phyloP scores from a whole-genome alignment of 2,329 filamentous ascomycete genomes.

The Aureobasidium lini region DNA sequence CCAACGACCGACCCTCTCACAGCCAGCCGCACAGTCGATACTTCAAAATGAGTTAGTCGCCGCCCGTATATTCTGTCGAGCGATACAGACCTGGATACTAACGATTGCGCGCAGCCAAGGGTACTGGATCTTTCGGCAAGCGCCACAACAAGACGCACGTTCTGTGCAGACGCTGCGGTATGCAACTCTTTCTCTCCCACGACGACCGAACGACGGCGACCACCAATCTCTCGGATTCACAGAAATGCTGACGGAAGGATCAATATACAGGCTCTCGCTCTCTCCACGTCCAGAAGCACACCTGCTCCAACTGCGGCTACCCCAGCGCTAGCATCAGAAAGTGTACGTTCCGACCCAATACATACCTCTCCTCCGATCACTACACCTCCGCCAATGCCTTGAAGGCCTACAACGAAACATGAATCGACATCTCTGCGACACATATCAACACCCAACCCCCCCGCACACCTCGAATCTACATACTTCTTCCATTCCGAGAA shows the following conservation, averaged over 20 bases:
- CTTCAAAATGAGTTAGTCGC: slow-evolving; percentile 19
- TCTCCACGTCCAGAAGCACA: slow-evolving; percentile 99
- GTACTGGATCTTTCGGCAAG: slow-evolving; percentile 65
- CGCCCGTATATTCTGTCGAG: not conserved
- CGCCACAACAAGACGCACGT: slow-evolving; percentile 98
- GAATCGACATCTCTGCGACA: not conserved
- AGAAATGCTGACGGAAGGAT: slow-evolving; percentile 23
- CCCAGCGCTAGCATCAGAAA: slow-evolving; percentile 94
- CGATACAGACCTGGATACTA: slow-evolving; percentile 30
- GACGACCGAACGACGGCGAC: not conserved
- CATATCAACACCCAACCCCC: not conserved
- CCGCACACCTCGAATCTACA: not conserved
- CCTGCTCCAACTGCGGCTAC: slow-evolving; percentile 93
- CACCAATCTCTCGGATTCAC: not conserved
- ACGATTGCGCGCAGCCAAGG: slow-evolving; percentile 52
- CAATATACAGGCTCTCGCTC: slow-evolving; percentile 70
- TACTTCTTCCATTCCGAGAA: slow-evolving; percentile 6
- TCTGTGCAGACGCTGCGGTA: slow-evolving; percentile 96
- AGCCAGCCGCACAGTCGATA: slow-evolving; percentile 15
- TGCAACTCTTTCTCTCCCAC: slow-evolving; percentile 38
- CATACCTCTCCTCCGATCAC: not conserved
- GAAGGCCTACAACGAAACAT: not conserved
- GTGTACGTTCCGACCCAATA: slow-evolving; percentile 62
- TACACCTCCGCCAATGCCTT: not conserved
- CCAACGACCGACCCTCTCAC: slow-evolving; percentile 10